Evolutionary conservation across 495 filamentous ascomycete species (phyloP).

Genomic region (Clohesyomyces aquaticus): DNA sequence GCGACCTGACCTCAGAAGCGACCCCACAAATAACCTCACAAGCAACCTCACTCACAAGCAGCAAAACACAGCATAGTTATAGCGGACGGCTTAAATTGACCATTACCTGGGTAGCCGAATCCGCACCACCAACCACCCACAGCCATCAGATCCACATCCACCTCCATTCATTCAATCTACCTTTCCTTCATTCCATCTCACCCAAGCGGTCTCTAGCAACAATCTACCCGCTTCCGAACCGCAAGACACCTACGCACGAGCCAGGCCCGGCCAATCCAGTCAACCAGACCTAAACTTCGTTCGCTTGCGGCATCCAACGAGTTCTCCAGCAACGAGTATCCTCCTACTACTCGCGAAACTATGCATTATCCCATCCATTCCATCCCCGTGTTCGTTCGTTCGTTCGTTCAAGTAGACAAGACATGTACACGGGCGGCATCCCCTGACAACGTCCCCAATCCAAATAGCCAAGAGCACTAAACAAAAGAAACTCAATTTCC

Average conservation of each 20-base stretch:
- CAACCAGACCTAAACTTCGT: not conserved
- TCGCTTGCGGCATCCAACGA: not conserved
- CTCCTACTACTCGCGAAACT: not conserved
- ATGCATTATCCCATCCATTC: not conserved
- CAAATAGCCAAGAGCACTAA: too few species aligned
- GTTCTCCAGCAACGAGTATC: slow-evolving; percentile 1
- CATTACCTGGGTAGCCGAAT: not conserved
- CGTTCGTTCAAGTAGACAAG: too few species aligned
- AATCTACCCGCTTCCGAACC: slow-evolving; percentile 7
- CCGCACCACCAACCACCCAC: slow-evolving; percentile 5
- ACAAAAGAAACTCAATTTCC: slow-evolving; percentile 30
- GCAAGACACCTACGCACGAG: not conserved
- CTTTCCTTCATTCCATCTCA: too few species aligned
- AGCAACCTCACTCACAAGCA: not conserved
- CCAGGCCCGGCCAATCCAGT: too few species aligned
- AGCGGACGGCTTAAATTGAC: slow-evolving; percentile 2
- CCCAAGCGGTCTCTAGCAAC: slow-evolving; percentile 8
- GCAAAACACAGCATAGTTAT: too few species aligned
- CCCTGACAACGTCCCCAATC: too few species aligned
- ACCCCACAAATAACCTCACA: not conserved
- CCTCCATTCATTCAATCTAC: too few species aligned
- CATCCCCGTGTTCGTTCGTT: not conserved
- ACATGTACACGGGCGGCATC: too few species aligned
- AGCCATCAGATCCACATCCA: too few species aligned
- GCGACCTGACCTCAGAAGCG: not conserved